Base-by-base conservation (phyloP, 805 yeast species). In the Wickerhamomyces subpelliculosus region DNA sequence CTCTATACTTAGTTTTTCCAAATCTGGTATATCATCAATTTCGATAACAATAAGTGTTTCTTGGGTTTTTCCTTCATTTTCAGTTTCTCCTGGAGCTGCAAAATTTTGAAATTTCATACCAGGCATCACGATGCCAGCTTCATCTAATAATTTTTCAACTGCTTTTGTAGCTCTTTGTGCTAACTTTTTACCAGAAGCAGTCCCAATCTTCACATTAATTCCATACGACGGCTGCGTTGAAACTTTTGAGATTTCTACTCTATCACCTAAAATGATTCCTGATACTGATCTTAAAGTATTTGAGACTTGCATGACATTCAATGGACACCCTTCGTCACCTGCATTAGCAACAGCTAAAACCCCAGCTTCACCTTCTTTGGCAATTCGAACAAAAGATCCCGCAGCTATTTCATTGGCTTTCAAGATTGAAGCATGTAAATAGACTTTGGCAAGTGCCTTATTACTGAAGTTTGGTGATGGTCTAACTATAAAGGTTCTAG, bases 91-190 rank as follows among this genome's bases (percentile, higher is more conserved):
- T 13, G 54, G 47, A 14, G 42, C 27, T 18, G 37, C 38, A 20
- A 60, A 46, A 10, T 57, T 49, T 5, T 47, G 41, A 32, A 68
- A 58, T 16, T 43, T 45, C 61, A 72, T 61, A 8, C 82, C 82
- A 1, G 87, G 80, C 51, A 73, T 73, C 1, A 83, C 44, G 8
- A 84, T 52, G 0, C 89, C 88, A 23, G 72, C 61, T 20, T 79
- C 80, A 34, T 66, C 61, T 9, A 80, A 45, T 1, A 66, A 43
- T 28, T 70, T 68, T 35, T 63, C 71, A 9, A 76, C 47, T 1
- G 57, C 36, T 29, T 64, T 60, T 34, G 57, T 56, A 3, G 59
- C 43, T 34, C 50, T 35, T 7, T 44, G 45, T 8, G 50, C 43
- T 2, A 56, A 39, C 8, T 39, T 44, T 4, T 28, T 39, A 0